phyloP scores from a whole-genome alignment of 805 yeast species.

The Starmera caribaea region DNA sequence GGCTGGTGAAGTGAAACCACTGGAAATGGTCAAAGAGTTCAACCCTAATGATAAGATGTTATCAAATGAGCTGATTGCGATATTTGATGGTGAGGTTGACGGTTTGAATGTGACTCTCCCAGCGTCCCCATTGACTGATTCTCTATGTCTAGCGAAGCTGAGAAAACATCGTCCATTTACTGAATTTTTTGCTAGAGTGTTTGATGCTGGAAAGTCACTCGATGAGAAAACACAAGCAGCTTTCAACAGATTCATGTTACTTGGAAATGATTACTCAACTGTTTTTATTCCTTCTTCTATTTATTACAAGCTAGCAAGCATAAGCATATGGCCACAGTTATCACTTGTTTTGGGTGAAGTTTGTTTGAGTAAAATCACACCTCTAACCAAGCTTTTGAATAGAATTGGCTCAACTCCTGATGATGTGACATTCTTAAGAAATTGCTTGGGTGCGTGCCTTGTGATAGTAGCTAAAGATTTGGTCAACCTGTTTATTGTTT shows the following conservation, averaged over 20 bases:
- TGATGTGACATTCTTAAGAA: slow-evolving; percentile 19
- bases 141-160: background rate
- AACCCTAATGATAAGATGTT: slow-evolving; percentile 16
- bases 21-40: slow-evolving; percentile 21
- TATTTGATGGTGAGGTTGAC: slow-evolving; percentile 18
- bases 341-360: slow-evolving; percentile 14
- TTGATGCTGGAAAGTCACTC: background rate
- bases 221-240: slow-evolving; percentile 4
- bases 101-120: background rate
- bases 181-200: background rate
- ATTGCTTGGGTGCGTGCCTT: slow-evolving; percentile 19
- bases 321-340: slow-evolving; percentile 21
- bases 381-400: slow-evolving; percentile 11
- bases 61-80: slow-evolving; percentile 3
- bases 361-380: slow-evolving; percentile 13
- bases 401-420: slow-evolving; percentile 20
- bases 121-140: no score
- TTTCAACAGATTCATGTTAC: slow-evolving; percentile 17
- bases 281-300: slow-evolving; percentile 12
- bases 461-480: slow-evolving; percentile 20
- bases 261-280: slow-evolving; percentile 17
- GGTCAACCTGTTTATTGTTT: slow-evolving; percentile 18
- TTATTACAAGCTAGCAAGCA: slow-evolving; percentile 13
- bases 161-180: background rate
- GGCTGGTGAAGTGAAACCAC: slow-evolving; percentile 21